phyloP scores from a whole-genome alignment of 441 rosid species.

The Syzygium syzygioides region DNA sequence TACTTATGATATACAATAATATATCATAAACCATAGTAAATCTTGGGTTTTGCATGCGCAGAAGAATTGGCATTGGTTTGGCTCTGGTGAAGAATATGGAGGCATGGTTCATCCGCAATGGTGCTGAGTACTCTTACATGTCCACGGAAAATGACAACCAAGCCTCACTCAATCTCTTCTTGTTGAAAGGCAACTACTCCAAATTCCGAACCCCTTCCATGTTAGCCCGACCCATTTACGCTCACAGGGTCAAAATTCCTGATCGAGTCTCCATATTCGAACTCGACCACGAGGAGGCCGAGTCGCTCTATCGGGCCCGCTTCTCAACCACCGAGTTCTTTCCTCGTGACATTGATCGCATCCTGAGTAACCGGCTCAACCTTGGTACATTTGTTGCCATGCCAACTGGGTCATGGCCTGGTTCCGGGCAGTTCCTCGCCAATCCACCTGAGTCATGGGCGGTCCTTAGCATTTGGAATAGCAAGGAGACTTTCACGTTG shows the following conservation, averaged over 20 bases:
- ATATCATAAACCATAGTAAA: neutral
- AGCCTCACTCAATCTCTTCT: constrained; percentile 1
- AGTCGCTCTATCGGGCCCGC: neutral
- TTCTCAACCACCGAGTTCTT: constrained; percentile 4
- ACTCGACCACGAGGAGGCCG: neutral
- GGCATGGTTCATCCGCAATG: neutral
- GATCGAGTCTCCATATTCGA: neutral
- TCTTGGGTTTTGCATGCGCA: neutral
- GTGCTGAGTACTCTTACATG: constrained; percentile 5
- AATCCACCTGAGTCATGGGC: constrained; percentile 3
- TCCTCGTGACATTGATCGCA: neutral
- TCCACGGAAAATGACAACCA: constrained; percentile 1
- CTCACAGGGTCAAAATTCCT: neutral
- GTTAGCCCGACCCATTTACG: neutral
- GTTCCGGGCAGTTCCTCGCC: neutral
- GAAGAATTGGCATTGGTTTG: neutral
- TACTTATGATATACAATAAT: neutral
- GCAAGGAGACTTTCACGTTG: neutral
- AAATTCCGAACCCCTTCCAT: constrained; percentile 4
- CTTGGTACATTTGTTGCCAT: neutral
- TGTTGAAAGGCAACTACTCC: neutral
- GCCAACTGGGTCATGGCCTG: neutral
- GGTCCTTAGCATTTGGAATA: constrained; percentile 2
- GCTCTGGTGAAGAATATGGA: neutral
- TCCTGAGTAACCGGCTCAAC: neutral